phyloP scores from a whole-genome alignment of 2,329 filamentous ascomycete genomes.

The Aphanocladium album region DNA sequence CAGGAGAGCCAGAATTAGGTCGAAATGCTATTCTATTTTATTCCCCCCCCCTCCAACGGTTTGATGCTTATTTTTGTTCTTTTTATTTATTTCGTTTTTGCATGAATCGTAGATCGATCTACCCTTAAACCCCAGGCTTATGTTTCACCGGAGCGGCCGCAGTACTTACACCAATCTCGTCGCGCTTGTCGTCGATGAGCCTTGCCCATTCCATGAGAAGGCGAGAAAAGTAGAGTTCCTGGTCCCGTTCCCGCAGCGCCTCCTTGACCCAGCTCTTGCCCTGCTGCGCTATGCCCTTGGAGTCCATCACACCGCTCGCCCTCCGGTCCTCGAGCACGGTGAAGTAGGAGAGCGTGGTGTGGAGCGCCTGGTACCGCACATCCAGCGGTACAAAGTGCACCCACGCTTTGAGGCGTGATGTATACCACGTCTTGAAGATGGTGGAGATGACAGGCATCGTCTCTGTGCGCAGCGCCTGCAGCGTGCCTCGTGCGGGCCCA shows the following conservation, averaged over 20 bases:
- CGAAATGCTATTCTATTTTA: not conserved
- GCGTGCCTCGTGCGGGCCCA: constrained; percentile 55
- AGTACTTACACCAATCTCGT: constrained; percentile 34
- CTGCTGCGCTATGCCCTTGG: constrained; percentile 59
- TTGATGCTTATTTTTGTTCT: not conserved
- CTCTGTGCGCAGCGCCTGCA: constrained; percentile 60
- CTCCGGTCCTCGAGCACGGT: constrained; percentile 41
- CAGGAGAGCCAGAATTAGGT: not conserved
- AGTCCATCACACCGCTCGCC: constrained; percentile 48
- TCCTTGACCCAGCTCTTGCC: constrained; percentile 60
- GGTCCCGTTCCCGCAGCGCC: constrained; percentile 65
- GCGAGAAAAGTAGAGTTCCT: constrained; percentile 76
- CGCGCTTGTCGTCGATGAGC: constrained; percentile 57
- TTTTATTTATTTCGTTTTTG: not conserved
- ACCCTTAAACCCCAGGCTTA: not conserved
- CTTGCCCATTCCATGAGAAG: constrained; percentile 73
- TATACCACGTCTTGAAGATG: constrained; percentile 76
- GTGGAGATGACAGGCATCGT: constrained; percentile 66
- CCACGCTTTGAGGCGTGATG: constrained; percentile 69
- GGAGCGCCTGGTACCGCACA: constrained; percentile 65
- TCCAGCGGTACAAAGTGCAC: constrained; percentile 77
- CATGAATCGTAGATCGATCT: not conserved
- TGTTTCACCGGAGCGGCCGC: not conserved
- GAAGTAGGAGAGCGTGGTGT: constrained; percentile 72
- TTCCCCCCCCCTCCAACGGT: not conserved